Base-by-base conservation (phyloP, 2,329 filamentous ascomycete genomes). In the Hypoxylon rubiginosum region DNA sequence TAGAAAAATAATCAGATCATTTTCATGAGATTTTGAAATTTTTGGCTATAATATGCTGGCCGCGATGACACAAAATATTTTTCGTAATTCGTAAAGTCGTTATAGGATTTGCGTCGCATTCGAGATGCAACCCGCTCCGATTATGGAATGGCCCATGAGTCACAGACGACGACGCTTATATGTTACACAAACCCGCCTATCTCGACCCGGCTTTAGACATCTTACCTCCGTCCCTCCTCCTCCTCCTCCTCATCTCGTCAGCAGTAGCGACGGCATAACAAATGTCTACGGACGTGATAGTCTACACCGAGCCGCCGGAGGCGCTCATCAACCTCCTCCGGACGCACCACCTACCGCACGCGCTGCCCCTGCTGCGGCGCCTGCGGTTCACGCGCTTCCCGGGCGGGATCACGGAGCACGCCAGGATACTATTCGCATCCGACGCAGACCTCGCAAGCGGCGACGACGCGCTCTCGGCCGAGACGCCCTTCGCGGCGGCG, bases 301-400 rank as follows among this genome's bases (percentile, higher is more conserved):
- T 76, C n/a, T 79, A 78, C 56, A 68, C 72, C 4, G 49, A 68
- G 3, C 74, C 77, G 4, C 76, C 81, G 0, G 67, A 61, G 10
- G 68, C 67, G 65, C 77, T 90, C 45, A 73, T 87, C n/a, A 59
- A 70, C 2, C 81, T 85, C 11, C 82, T 92, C 0, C 72, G 77
- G 17, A 34, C 59, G 26, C 72, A 76, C 2, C 82, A 86, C 34
- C 78, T 90, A 8, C 90, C 90, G 0, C 79, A 84, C 70, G 87
- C 88, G 4, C 79, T 92, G 13, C 83, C 87, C 5, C 77, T 92
- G 4, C 81, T 89, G 49, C 85, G 90, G n/a, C 84, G 90, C 2
- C 79, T 91, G 4, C 87, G 91, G 66, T 90, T 88, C 74, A 80
- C 83, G 21, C 80, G 77, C 51, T 77, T 79, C 39, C 74, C 78